A percentile compares a stretch with the other conserved stretches of the same genome.
phyloP scores from a whole-genome alignment of 495 filamentous ascomycete species.

The Penicillium dipodomyicola region DNA sequence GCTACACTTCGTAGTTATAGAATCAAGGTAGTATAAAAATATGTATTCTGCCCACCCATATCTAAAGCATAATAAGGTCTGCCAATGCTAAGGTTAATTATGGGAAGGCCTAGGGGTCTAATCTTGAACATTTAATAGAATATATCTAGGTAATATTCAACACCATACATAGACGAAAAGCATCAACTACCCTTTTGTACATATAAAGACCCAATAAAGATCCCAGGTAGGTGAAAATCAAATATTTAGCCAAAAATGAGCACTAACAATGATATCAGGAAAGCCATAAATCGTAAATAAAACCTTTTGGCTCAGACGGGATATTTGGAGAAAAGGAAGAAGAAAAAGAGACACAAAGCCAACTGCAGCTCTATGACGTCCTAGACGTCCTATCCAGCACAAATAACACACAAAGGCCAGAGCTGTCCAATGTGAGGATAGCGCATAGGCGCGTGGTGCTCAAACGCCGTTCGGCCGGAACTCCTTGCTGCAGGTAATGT shows the following conservation, averaged over 20 bases:
- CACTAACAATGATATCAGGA: background rate
- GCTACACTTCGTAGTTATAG: background rate
- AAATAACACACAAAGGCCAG: slow-evolving; percentile 1
- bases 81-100: background rate
- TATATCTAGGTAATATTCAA: background rate
- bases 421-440: slow-evolving; percentile 10
- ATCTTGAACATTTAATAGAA: background rate
- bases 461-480: background rate
- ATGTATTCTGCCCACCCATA: background rate
- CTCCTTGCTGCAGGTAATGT: slow-evolving; percentile 4
- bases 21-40: background rate
- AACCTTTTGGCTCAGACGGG: background rate
- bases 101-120: background rate
- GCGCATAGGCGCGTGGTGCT: slow-evolving; percentile 2
- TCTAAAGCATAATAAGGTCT: background rate
- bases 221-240: background rate
- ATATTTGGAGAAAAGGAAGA: background rate
- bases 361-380: background rate
- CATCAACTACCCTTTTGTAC: background rate
- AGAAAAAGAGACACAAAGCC: background rate
- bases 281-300: background rate
- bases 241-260: no score
- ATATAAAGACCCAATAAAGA: no score
- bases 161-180: background rate
- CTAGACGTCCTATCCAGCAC: background rate